Evolutionary conservation across 164 flowering plant species (phyloP), one percentile per base, ranked within the genome.

Genomic region (Magnolia officinalis): DNA sequence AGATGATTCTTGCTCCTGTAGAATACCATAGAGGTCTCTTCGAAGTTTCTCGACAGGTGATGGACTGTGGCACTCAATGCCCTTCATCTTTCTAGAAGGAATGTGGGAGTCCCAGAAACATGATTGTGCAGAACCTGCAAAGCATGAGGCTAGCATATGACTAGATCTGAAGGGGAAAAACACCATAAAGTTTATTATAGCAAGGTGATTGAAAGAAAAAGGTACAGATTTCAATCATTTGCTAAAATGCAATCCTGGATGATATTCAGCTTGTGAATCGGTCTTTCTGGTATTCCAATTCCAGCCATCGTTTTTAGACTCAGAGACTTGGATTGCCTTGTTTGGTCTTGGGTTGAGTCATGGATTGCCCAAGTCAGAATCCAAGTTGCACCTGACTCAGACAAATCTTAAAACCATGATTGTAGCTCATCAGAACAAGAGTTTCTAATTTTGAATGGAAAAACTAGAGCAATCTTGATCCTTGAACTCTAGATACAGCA

Each of bases 11-110:
- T 82, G 75, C 63, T 79, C 74, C 45, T 51, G 78, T 49, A 78
- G 63, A 70, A 79, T 77, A 11, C 59, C 18, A 23, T 23, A n/a
- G 52, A 82, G 79, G 29, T 82, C 80, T 78, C 70, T 77, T 20
- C 74, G 59, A 55, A 82, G 81, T 67, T 67, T 79, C 74, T 82
- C 84, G 66, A 82, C 80, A 64, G 66, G 64, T 63, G 84, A 64
- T 24, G 49, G 67, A 73, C 70, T 71, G 29, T 24, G 51, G 20
- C 78, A 66, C 29, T 20, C 50, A 61, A 20, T 50, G n/a, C 9
- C 26, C 70, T 79, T 76, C 66, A 77, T 70, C 64, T 73, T 78
- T 63, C 58, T 81, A 51, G 79, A 75, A 50, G 84, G 81, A 78
- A 81, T 64, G 6, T 70, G 52, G 11, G 74, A 52, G 29, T 76